Evolutionary conservation across 2,329 filamentous ascomycete species (phyloP).

Genomic region (Pseudogymnoascus sp.): DNA sequence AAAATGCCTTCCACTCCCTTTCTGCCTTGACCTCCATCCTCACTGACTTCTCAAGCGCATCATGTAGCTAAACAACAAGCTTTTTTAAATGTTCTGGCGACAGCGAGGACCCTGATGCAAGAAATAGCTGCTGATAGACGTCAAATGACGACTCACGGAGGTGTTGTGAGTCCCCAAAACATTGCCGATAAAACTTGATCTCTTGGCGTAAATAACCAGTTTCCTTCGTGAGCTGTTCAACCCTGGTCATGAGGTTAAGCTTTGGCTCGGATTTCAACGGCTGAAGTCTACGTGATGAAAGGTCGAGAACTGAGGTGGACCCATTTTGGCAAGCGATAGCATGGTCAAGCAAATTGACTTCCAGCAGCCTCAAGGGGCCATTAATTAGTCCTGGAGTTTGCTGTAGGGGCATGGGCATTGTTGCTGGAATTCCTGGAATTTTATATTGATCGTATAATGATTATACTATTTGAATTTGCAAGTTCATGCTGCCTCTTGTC

Average conservation of each 20-base stretch:
- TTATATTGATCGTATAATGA: too few relatives aligned
- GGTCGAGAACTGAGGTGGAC: conserved; percentile 15
- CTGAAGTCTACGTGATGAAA: conserved; percentile 12
- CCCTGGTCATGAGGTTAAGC: conserved; percentile 9
- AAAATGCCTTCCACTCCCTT: conserved; percentile 16
- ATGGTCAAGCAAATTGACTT: conserved; percentile 15
- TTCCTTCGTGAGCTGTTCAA: conserved; percentile 17
- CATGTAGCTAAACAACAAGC: conserved; percentile 14
- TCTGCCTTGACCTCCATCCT: conserved; percentile 14
- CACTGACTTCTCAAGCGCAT: conserved; percentile 14
- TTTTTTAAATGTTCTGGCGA: conserved; percentile 11
- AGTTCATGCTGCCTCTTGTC: neutral
- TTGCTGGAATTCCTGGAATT: too few relatives aligned
- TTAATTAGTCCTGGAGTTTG: conserved; percentile 3
- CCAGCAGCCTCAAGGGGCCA: conserved; percentile 2
- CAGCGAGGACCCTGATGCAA: conserved; percentile 11
- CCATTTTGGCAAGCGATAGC: conserved; percentile 14
- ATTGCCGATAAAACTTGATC: conserved; percentile 16
- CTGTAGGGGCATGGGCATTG: neutral
- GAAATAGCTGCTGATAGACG: conserved; percentile 17
- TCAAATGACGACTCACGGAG: conserved; percentile 16
- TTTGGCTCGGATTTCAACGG: conserved; percentile 11
- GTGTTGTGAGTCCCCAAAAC: conserved; percentile 15
- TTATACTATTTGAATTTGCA: neutral
- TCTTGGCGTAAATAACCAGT: conserved; percentile 14